Percentiles rank a stretch among this genome's conserved stretches.
phyloP scores from a whole-genome alignment of 78 protist genomes.

The Bodo saltans region DNA sequence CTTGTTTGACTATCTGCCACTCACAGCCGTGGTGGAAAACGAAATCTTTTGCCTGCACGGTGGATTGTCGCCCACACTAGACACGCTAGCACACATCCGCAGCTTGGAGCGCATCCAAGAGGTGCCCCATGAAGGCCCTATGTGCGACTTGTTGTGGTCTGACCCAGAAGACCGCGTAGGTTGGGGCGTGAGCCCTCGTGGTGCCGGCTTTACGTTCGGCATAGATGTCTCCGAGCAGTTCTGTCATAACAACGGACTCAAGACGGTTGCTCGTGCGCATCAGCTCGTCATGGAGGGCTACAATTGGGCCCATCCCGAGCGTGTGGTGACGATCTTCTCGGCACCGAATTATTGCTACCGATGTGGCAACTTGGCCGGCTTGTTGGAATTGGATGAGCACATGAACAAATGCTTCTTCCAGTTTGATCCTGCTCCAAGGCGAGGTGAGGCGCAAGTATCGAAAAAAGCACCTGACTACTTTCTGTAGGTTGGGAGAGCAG shows the following conservation, averaged over 20 bases:
- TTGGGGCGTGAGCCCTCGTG: constrained; percentile 33
- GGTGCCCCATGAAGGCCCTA: constrained; percentile 71
- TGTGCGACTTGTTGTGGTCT: constrained; percentile 74
- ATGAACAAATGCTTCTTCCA: constrained; percentile 67
- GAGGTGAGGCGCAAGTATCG: constrained; percentile 92
- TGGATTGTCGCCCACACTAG: constrained; percentile 75
- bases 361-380: constrained; percentile 50
- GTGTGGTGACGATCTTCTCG: constrained; percentile 52
- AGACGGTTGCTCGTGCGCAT: constrained; percentile 57
- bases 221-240: constrained; percentile 43
- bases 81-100: constrained; percentile 42
- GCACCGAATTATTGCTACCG: constrained; percentile 73
- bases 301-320: constrained; percentile 70
- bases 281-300: constrained; percentile 67
- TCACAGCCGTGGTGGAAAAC: constrained; percentile 64
- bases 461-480: constrained; percentile 94
- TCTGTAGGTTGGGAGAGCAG: constrained; percentile 51
- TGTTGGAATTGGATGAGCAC: constrained; percentile 57
- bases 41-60: constrained; percentile 94
- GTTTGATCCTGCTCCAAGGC: constrained; percentile 96
- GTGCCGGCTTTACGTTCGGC: constrained; percentile 57
- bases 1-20: constrained; percentile 62
- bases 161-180: constrained; percentile 48
- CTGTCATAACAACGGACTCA: constrained; percentile 38
- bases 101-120: constrained; percentile 44